Conservation (phyloP, 148 eudicot species). For the Camellia sinensis region DNA sequence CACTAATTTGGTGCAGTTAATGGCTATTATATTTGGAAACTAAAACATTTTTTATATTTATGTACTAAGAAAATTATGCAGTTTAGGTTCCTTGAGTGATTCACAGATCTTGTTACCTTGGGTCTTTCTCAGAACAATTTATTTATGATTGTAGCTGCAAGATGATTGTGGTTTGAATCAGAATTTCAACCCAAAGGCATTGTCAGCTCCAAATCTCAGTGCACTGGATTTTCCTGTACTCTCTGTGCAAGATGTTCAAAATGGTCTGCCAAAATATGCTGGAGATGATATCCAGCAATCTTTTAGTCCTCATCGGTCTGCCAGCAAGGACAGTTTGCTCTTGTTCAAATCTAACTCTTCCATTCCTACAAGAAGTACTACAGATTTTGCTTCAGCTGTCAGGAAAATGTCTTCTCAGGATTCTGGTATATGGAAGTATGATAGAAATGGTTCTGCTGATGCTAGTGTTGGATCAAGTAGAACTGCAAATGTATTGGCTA, state of each 20-base stretch:
- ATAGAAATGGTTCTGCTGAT: slow-evolving; percentile 62
- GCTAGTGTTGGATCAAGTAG: slow-evolving; percentile 76
- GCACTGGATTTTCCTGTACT: slow-evolving; percentile 82
- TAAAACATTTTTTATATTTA: slow-evolving; percentile 6
- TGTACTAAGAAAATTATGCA: background rate
- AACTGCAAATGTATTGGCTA: slow-evolving; percentile 55
- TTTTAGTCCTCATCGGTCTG: slow-evolving; percentile 47
- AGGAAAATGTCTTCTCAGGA: slow-evolving; percentile 82
- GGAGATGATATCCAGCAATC: slow-evolving; percentile 59
- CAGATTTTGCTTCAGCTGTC: slow-evolving; percentile 94
- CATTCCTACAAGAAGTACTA: slow-evolving; percentile 50
- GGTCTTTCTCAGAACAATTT: background rate
- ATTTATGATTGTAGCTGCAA: slow-evolving; percentile 66
- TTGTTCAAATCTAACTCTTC: slow-evolving; percentile 55
- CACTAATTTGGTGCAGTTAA: background rate
- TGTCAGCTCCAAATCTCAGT: slow-evolving; percentile 74
- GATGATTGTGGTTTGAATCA: slow-evolving; percentile 74
- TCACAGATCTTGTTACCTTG: background rate
- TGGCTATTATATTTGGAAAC: background rate
- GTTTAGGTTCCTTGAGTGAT: background rate
- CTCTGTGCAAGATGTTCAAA: slow-evolving; percentile 49
- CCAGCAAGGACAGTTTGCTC: slow-evolving; percentile 56
- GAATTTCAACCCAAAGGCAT: slow-evolving; percentile 52
- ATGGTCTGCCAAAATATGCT: slow-evolving; percentile 44
- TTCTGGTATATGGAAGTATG: slow-evolving; percentile 67